A percentile compares a stretch with the other conserved stretches of the same genome.
phyloP scores from a whole-genome alignment of 1,284 basidiomycete species.

The Tilletia setariae region DNA sequence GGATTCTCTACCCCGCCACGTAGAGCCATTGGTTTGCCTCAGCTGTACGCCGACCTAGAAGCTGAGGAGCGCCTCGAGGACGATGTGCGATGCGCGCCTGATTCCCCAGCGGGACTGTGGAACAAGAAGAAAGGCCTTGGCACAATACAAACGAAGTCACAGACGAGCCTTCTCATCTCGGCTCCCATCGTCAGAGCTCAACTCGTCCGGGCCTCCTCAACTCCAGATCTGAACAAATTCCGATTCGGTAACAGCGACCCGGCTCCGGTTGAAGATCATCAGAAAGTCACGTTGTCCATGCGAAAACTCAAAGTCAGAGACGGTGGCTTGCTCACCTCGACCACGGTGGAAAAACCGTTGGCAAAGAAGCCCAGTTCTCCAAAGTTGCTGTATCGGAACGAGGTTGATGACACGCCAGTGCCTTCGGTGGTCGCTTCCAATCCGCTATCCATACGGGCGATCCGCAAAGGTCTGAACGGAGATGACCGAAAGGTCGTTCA shows the following conservation, averaged over 20 bases:
- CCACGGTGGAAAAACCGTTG: not conserved
- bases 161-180: not conserved
- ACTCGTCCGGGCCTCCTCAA: too few species aligned
- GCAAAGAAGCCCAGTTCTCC: not conserved
- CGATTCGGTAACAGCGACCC: not conserved
- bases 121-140: not conserved
- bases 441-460: not conserved
- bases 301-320: too few species aligned
- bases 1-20: not conserved
- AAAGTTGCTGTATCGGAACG: not conserved
- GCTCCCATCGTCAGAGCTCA: too few species aligned
- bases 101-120: not conserved
- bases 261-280: not conserved
- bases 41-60: not conserved
- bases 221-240: too few species aligned
- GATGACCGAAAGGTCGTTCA: not conserved
- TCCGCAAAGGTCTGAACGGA: not conserved
- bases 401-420: not conserved
- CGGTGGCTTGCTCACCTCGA: not conserved
- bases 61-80: constrained; percentile 3
- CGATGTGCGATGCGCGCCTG: not conserved
- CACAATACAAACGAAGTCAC: not conserved
- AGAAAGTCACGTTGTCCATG: not conserved
- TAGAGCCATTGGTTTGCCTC: not conserved
- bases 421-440: not conserved